phyloP scores from a whole-genome alignment of 2,329 filamentous ascomycete species.

The Paramyrothecium sp. region DNA sequence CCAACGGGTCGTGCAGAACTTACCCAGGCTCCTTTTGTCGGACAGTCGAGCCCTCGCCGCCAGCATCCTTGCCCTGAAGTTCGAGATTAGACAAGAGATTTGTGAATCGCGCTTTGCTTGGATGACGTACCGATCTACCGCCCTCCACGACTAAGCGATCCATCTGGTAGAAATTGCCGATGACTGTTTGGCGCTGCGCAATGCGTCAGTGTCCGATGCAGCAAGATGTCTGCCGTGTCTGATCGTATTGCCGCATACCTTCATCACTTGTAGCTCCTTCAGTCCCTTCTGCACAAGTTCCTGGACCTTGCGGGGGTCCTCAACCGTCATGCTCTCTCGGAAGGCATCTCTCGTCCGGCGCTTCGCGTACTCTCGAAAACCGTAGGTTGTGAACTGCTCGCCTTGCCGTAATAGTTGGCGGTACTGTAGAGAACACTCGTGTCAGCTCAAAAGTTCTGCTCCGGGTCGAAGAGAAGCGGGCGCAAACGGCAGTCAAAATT shows the following conservation, averaged over 20 bases:
- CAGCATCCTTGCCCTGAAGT: conserved; percentile 67
- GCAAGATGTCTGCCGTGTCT: too few species aligned
- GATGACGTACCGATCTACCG: conserved; percentile 63
- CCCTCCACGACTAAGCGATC: conserved; percentile 91
- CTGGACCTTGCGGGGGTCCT: conserved; percentile 76
- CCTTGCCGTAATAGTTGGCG: conserved; percentile 87
- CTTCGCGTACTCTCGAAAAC: conserved; percentile 95
- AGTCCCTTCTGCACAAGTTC: conserved; percentile 86
- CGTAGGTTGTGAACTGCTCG: conserved; percentile 87
- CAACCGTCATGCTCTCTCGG: conserved; percentile 70
- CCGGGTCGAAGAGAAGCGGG: too few species aligned
- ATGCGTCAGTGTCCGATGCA: conserved; percentile 4
- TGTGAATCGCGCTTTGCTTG: background rate
- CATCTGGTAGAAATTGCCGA: conserved; percentile 93
- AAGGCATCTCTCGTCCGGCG: conserved; percentile 90
- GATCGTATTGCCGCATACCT: conserved; percentile 55
- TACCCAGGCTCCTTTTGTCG: conserved; percentile 80
- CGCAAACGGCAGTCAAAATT: too few species aligned
- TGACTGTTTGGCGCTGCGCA: conserved; percentile 83
- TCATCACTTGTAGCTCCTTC: conserved; percentile 83
- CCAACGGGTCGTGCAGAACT: conserved; percentile 25
- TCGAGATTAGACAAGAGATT: conserved; percentile 11
- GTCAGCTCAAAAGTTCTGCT: too few species aligned
- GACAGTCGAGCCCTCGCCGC: conserved; percentile 63
- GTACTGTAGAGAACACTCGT: too few species aligned